Evolutionary conservation across 768 basidiomycete genomes (phyloP).

Genomic region (Lentinula detonsa): DNA sequence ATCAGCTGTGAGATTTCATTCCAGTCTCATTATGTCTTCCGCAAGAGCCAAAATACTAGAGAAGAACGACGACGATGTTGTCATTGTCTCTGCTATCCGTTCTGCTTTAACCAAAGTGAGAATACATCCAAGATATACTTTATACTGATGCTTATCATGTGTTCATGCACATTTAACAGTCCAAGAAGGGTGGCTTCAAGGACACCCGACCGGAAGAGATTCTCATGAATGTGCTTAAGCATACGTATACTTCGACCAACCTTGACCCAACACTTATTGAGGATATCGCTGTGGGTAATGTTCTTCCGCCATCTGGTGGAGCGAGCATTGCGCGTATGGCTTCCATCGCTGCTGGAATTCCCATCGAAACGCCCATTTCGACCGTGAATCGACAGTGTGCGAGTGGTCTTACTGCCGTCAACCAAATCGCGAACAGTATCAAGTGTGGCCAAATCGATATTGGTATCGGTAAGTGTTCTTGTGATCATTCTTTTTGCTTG

Average conservation of each 20-base stretch:
- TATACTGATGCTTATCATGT: background rate
- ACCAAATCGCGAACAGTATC: constrained; percentile 80
- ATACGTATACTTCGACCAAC: constrained; percentile 58
- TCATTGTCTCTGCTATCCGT: constrained; percentile 83
- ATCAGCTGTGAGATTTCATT: too few species aligned
- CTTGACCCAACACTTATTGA: constrained; percentile 81
- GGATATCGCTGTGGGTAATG: constrained; percentile 83
- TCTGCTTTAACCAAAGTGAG: constrained; percentile 88
- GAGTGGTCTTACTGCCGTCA: constrained; percentile 76
- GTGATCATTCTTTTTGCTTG: background rate
- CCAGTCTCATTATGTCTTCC: constrained; percentile 22
- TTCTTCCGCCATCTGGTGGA: constrained; percentile 82
- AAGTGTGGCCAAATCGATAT: constrained; percentile 76
- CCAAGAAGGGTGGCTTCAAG: constrained; percentile 85
- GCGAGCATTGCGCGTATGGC: constrained; percentile 83
- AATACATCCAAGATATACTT: background rate
- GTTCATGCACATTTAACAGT: constrained; percentile 33
- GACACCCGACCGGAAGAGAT: constrained; percentile 83
- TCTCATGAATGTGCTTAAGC: constrained; percentile 70
- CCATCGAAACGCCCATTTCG: constrained; percentile 64
- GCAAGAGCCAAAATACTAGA: constrained; percentile 54
- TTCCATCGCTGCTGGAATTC: constrained; percentile 82
- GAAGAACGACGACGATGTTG: constrained; percentile 81
- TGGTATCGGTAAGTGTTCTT: constrained; percentile 56
- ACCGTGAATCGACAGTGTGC: constrained; percentile 92